These are phyloP conservation scores for Candida cerambycidarum DNA, from an alignment of 805 yeast genomes.

Conservation along the genomic window DNA sequence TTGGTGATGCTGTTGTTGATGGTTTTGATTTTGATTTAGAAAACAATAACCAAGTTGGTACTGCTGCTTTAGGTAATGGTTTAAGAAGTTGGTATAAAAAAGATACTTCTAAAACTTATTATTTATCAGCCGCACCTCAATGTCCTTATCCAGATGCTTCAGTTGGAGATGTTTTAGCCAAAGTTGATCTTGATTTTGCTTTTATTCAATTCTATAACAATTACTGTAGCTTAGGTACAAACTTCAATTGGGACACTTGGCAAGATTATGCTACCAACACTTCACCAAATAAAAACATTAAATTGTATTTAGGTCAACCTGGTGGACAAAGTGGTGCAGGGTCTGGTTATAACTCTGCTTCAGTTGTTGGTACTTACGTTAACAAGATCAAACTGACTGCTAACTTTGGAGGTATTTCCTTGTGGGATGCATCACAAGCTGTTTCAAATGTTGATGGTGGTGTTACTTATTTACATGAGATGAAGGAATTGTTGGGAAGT, in stretches of 20 bases:
- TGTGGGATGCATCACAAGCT: conserved; percentile 81
- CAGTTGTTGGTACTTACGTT: conserved; percentile 20
- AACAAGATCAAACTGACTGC: conserved; percentile 19
- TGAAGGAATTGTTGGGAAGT: conserved; percentile 40
- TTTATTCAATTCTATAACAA: conserved; percentile 43
- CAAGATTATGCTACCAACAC: conserved; percentile 25
- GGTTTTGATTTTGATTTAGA: conserved; percentile 83
- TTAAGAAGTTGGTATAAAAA: conserved; percentile 22
- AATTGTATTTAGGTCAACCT: conserved; percentile 37
- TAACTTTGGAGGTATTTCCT: conserved; percentile 66
- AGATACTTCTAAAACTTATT: conserved; percentile 30
- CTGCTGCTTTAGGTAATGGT: conserved; percentile 50
- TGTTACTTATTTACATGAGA: conserved; percentile 26
- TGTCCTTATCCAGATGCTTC: conserved; percentile 41
- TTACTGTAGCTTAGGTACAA: conserved; percentile 26
- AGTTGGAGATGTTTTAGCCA: conserved; percentile 28
- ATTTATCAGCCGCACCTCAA: conserved; percentile 40
- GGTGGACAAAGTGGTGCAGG: conserved; percentile 32
- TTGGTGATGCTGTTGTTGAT: conserved; percentile 74
- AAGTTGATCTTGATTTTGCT: conserved; percentile 31
- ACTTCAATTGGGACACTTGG: conserved; percentile 40
- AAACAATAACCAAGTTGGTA: conserved; percentile 60
- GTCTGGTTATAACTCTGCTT: conserved; percentile 28
- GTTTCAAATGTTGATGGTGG: conserved; percentile 24
- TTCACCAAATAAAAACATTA: conserved; percentile 32